Evolutionary conservation across 2,329 filamentous ascomycete genomes (phyloP), one percentile per base, ranked within the genome.

Genomic region (Phaeosphaeriaceae sp.): DNA sequence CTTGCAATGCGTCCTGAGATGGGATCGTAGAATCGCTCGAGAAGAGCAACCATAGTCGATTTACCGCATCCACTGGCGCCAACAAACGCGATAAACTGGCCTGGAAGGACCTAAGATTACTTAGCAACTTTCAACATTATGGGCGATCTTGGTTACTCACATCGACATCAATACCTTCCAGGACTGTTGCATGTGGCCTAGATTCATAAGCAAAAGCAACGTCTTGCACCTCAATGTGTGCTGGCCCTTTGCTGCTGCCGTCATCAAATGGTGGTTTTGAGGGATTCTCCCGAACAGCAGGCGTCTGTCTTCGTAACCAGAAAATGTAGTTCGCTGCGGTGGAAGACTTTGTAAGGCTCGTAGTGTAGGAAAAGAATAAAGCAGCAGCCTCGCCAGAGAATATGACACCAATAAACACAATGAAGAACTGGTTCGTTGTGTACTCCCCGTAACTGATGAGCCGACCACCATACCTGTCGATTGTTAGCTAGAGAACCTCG

Each of bases 291-390:
- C 67, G 54, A 20, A 78, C 73, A 20, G 63, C 67, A 2, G 75
- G 66, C 13, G 66, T 65, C 20, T 74, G 49, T 5, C 70, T 68
- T 2, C 75, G 68, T 3, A 80, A 64, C 73, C 75, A 75, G 23
- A 79, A 72, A 8, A 79, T 64, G 50, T 79, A 78, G 50, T 80
- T 79, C 3, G 92, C 91, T 1, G 93, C 90, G 49, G 92, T 88
- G n/a, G 96, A 80, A 0, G 94, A 92, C 76, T 97, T 97, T 60
- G 92, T 90, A 89, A 97, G 95, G 63, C 97, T 93, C 0, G 93
- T 92, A 0, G 93, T 90, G 67, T 97, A 97, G 0, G 88, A 90
- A 76, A 97, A 97, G 63, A 97, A 88, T 0, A 87, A 88, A 6
- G 93, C 93, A 1, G 93, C 93, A 3, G 92, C 94, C 73, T 66